These are phyloP conservation scores for Dionaea muscipula DNA, from an alignment of 179 eudicot genomes.

Conservation along the genomic window DNA sequence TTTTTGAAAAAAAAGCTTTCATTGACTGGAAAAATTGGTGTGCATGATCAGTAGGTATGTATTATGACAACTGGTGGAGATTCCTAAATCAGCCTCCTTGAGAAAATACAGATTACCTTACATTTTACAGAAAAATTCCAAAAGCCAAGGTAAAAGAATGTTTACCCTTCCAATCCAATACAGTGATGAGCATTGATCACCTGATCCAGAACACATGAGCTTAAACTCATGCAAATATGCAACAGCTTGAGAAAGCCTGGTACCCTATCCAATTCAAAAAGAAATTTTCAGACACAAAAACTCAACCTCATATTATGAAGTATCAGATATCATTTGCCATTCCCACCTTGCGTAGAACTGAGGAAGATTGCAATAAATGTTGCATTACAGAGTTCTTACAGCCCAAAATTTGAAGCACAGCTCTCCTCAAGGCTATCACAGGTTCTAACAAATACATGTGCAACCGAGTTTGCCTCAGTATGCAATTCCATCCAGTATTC, in stretches of 20 bases:
- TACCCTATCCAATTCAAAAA: slow-evolving; percentile 37
- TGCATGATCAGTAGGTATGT: too few relatives aligned
- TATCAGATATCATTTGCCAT: neutral
- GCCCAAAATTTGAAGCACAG: slow-evolving; percentile 59
- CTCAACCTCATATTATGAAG: neutral
- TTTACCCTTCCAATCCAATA: slow-evolving; percentile 94
- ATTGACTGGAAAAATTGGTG: too few relatives aligned
- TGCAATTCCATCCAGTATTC: slow-evolving; percentile 51
- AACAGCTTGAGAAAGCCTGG: slow-evolving; percentile 89
- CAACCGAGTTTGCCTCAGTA: slow-evolving; percentile 52
- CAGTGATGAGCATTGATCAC: slow-evolving; percentile 36
- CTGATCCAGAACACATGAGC: slow-evolving; percentile 37
- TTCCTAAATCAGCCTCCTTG: too few relatives aligned
- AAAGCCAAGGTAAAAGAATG: slow-evolving; percentile 3
- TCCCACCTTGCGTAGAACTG: slow-evolving; percentile 81
- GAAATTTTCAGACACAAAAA: neutral
- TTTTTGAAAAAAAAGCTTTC: too few relatives aligned
- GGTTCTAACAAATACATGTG: slow-evolving; percentile 92
- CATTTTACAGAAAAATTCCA: neutral
- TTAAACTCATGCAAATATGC: slow-evolving; percentile 82
- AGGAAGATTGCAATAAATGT: slow-evolving; percentile 77
- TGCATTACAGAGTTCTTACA: slow-evolving; percentile 48
- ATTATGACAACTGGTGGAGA: too few relatives aligned
- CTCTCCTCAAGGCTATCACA: slow-evolving; percentile 81
- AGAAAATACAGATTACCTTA: too few relatives aligned